Percentiles rank a stretch among this genome's conserved stretches.
phyloP scores from a whole-genome alignment of 2,329 filamentous ascomycete genomes.

The Salinomyces thailandicus region DNA sequence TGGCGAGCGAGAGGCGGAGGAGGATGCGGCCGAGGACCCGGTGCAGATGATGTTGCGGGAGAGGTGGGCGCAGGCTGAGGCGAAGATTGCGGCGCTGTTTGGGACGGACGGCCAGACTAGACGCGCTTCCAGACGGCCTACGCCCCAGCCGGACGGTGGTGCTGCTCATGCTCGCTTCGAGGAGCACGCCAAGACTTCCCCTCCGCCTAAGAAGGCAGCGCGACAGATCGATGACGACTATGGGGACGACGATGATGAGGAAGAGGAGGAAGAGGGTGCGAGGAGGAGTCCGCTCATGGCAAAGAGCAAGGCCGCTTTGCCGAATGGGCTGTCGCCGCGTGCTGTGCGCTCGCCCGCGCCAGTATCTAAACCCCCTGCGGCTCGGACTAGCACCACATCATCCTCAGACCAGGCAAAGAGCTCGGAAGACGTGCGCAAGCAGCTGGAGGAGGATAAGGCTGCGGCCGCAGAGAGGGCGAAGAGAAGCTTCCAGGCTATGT shows the following conservation, averaged over 20 bases:
- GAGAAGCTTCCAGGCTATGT: slow-evolving; percentile 82
- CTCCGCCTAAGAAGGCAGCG: slow-evolving; percentile 60
- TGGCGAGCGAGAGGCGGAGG: slow-evolving; percentile 23
- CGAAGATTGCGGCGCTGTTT: slow-evolving; percentile 68
- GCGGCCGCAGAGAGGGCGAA: slow-evolving; percentile 83
- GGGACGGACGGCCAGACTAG: slow-evolving; percentile 30
- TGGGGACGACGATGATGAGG: slow-evolving; percentile 66
- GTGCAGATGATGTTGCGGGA: slow-evolving; percentile 55
- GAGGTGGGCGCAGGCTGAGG: slow-evolving; percentile 66
- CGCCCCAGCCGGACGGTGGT: slow-evolving; percentile 6
- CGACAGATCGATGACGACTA: slow-evolving; percentile 70
- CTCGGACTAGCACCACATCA: slow-evolving; percentile 47
- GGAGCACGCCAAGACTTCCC: slow-evolving; percentile 34
- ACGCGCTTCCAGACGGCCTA: slow-evolving; percentile 16
- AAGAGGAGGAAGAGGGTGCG: slow-evolving; percentile 35
- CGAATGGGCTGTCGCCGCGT: slow-evolving; percentile 51
- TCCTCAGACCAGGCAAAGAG: slow-evolving; percentile 51
- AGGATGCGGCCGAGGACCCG: slow-evolving; percentile 37
- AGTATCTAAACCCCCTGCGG: slow-evolving; percentile 49
- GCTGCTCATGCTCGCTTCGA: slow-evolving; percentile 9
- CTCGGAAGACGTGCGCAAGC: slow-evolving; percentile 82
- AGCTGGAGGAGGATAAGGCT: slow-evolving; percentile 82
- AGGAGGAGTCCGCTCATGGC: slow-evolving; percentile 40
- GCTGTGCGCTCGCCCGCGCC: slow-evolving; percentile 59
- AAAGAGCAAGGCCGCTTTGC: slow-evolving; percentile 44